Base-by-base conservation (phyloP, 345 rosid species). In the Schrenkiella parvula region DNA sequence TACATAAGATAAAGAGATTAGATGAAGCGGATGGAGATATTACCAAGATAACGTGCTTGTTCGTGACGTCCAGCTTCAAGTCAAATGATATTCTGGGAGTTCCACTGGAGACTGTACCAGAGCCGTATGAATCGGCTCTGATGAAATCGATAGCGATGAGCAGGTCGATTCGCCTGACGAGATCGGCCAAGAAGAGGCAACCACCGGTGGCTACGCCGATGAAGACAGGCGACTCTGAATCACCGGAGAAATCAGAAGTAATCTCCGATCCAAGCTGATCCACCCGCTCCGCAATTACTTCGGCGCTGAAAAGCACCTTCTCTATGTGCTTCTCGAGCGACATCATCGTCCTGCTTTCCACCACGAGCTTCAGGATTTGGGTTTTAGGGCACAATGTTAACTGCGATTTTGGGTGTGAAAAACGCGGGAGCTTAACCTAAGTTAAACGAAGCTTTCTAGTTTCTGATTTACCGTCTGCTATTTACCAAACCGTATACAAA, bases 181-280 rank as follows among this genome's bases (percentile, higher is more conserved):
- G 85, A 82, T 88, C 99, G 11, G 95, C 95, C 34, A 87, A 73
- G 85, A 95, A 89, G 71, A 95, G 54, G 72, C 88, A 86, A 6
- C 92, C 92, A 25, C 99, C 96, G 1, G 93, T 93, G 69, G 90
- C 97, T 4, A 91, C 97, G 28, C 90, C 97, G 39, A 93, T 82
- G 28, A 88, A n/a, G n/a, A 89, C 75, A 0, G 90, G 96, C 1
- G 92, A 74, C 4, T 82, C 78, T 8, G 79, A 68, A 1, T 42
- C 43, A 8, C 82, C 57, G 4, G 72, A 15, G 71, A 95, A 82
- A 71, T 87, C 87, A 47, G 53, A 29, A 37, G 87, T 57, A 62
- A 91, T 83, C 59, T 88, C 75, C 5, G 82, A 44, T 52, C 89
- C 96, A 29, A 93, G 82, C 57, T 88, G 84, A 35, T 66, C 55